A percentile compares a stretch with the other conserved stretches of the same genome.
These are phyloP conservation scores for Postia placenta DNA, from an alignment of 768 basidiomycete species.

Conservation along the genomic window DNA sequence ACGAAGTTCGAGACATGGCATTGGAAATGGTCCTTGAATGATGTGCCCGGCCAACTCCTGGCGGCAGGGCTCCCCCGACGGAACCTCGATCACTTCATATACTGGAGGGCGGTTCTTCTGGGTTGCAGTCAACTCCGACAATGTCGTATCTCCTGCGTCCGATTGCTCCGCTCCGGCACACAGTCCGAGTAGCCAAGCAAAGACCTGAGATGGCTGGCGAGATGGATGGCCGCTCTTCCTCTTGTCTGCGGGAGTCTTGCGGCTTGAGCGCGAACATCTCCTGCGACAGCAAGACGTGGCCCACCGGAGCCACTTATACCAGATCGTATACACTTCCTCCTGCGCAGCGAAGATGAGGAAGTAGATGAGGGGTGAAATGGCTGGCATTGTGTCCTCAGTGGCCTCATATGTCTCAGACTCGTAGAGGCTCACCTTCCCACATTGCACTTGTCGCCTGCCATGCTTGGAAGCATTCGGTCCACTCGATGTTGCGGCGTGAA, in stretches of 20 bases:
- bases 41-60: neutral
- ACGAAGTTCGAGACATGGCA: too few relatives aligned
- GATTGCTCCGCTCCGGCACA: neutral
- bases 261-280: neutral
- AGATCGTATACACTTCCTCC: slow-evolving; percentile 17
- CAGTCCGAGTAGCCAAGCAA: neutral
- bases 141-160: neutral
- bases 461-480: neutral
- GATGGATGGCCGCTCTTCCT: neutral
- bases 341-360: slow-evolving; percentile 20
- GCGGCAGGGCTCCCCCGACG: too few relatives aligned
- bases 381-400: slow-evolving; percentile 1
- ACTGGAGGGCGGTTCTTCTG: too few relatives aligned
- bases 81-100: neutral
- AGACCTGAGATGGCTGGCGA: neutral
- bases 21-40: neutral
- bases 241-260: too few relatives aligned
- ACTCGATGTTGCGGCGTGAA: neutral
- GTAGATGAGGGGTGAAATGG: slow-evolving; percentile 11
- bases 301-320: slow-evolving; percentile 4
- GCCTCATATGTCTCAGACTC: neutral
- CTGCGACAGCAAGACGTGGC: neutral
- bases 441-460: slow-evolving; percentile 7
- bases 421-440: slow-evolving; percentile 16
- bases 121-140: neutral